Conservation (phyloP, 345 rosid genomes). For the Anastatica hierochuntica region DNA sequence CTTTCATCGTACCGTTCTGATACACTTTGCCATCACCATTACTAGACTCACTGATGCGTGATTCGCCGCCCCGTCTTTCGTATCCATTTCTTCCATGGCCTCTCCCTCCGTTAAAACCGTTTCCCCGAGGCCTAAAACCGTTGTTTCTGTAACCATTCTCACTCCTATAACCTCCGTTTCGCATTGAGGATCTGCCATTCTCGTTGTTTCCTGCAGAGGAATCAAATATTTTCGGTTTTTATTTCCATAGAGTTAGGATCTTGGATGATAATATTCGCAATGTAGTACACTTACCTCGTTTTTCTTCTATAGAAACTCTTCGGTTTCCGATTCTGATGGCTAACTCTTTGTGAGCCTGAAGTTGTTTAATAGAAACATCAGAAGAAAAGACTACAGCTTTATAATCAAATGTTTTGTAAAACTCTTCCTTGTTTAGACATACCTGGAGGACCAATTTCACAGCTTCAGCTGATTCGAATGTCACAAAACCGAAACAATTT, state of each 20-base stretch:
- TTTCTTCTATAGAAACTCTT: constrained; percentile 63
- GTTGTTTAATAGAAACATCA: not conserved
- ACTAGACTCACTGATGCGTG: constrained; percentile 7
- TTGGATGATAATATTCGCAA: constrained; percentile 6
- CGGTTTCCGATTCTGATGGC: constrained; percentile 49
- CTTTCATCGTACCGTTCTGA: constrained; percentile 21
- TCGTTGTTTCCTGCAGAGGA: constrained; percentile 33
- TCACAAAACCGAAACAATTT: constrained; percentile 77
- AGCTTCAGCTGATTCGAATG: constrained; percentile 57
- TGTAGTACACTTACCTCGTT: constrained; percentile 42
- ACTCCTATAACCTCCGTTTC: constrained; percentile 41
- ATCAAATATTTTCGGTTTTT: not conserved
- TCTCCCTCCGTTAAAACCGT: constrained; percentile 31
- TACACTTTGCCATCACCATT: constrained; percentile 25
- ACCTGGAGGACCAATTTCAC: constrained; percentile 62
- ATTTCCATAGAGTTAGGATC: not conserved
- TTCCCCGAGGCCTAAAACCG: constrained; percentile 40
- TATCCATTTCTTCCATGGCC: no score
- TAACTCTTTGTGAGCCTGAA: constrained; percentile 35
- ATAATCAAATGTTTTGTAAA: not conserved
- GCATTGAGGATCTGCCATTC: constrained; percentile 30
- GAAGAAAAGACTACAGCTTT: not conserved
- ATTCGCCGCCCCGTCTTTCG: constrained; percentile 33
- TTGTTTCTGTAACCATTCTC: constrained; percentile 49
- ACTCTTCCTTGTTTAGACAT: not conserved